Conservation (phyloP, 2,329 filamentous ascomycete species). For the Pseudohalonectria lignicola region DNA sequence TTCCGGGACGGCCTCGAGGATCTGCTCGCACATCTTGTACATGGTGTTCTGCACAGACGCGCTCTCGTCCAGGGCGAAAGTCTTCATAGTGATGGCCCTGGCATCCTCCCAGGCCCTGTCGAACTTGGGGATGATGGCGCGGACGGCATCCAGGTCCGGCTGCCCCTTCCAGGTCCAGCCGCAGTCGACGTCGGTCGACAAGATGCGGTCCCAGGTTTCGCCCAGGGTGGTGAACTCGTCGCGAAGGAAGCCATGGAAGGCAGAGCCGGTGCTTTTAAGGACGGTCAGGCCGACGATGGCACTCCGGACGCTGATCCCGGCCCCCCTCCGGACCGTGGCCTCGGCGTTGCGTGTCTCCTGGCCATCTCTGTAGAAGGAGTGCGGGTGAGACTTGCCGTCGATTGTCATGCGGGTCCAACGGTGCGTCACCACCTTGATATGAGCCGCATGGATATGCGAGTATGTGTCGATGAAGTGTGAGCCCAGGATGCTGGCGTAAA, state of each 20-base stretch:
- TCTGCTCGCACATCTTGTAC: conserved; percentile 95
- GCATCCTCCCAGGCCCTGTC: conserved; percentile 69
- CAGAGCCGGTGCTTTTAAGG: conserved; percentile 91
- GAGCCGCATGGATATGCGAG: conserved; percentile 73
- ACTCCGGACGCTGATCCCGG: conserved; percentile 66
- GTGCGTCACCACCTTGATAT: conserved; percentile 74
- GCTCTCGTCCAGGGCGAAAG: conserved; percentile 81
- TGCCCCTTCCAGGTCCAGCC: conserved; percentile 79
- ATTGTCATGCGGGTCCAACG: conserved; percentile 85
- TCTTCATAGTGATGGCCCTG: conserved; percentile 78
- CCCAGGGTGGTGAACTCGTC: conserved; percentile 87
- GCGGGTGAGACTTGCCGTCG: conserved; percentile 83
- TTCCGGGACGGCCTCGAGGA: conserved; percentile 63
- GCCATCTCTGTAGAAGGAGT: conserved; percentile 88
- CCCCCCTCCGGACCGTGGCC: conserved; percentile 53
- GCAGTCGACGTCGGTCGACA: conserved; percentile 86
- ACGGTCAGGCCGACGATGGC: conserved; percentile 75
- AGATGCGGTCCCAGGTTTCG: conserved; percentile 90
- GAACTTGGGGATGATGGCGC: conserved; percentile 54
- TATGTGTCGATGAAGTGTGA: conserved; percentile 85
- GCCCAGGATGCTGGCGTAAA: conserved; percentile 76
- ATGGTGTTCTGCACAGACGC: conserved; percentile 94
- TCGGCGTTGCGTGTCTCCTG: conserved; percentile 79
- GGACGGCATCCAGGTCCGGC: conserved; percentile 53
- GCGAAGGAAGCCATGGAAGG: conserved; percentile 87